phyloP scores from a whole-genome alignment of 345 rosid species.

The Crucihimalaya himalaica region DNA sequence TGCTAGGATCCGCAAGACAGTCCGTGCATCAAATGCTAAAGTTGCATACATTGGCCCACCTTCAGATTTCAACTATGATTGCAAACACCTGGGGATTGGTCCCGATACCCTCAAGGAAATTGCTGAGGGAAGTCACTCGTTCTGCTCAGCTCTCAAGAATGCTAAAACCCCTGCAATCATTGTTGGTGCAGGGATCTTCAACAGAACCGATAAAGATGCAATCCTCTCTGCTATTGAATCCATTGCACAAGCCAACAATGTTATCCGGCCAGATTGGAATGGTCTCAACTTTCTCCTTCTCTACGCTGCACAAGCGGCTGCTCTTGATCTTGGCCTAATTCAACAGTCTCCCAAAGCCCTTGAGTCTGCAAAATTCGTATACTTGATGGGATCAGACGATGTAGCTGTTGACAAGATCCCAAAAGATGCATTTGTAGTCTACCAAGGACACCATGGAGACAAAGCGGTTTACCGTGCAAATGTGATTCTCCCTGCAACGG shows the following conservation, averaged over 20 bases:
- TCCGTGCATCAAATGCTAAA: slow-evolving; percentile 73
- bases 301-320: slow-evolving; percentile 94
- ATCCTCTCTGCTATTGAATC: slow-evolving; percentile 67
- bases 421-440: slow-evolving; percentile 82
- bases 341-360: slow-evolving; percentile 67
- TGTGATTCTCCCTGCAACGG: slow-evolving; percentile 83
- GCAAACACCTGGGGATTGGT: slow-evolving; percentile 83
- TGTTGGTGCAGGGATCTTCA: slow-evolving; percentile 83
- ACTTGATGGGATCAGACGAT: slow-evolving; percentile 96
- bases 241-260: slow-evolving; percentile 64
- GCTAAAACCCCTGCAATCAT: slow-evolving; percentile 92
- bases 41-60: slow-evolving; percentile 85
- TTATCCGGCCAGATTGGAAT: slow-evolving; percentile 82
- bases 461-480: slow-evolving; percentile 83
- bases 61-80: slow-evolving; percentile 74
- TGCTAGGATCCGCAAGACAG: slow-evolving; percentile 88
- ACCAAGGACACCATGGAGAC: slow-evolving; percentile 97
- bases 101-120: slow-evolving; percentile 72
- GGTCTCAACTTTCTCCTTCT: slow-evolving; percentile 81
- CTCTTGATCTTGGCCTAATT: slow-evolving; percentile 93
- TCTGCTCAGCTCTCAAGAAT: slow-evolving; percentile 55
- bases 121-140: slow-evolving; percentile 76
- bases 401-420: slow-evolving; percentile 75
- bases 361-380: slow-evolving; percentile 79
- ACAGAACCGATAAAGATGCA: slow-evolving; percentile 75